These are phyloP conservation scores for Rhizomucor pusillus DNA, from an alignment of 371 early-diverging fungal species.

Conservation along the genomic window DNA sequence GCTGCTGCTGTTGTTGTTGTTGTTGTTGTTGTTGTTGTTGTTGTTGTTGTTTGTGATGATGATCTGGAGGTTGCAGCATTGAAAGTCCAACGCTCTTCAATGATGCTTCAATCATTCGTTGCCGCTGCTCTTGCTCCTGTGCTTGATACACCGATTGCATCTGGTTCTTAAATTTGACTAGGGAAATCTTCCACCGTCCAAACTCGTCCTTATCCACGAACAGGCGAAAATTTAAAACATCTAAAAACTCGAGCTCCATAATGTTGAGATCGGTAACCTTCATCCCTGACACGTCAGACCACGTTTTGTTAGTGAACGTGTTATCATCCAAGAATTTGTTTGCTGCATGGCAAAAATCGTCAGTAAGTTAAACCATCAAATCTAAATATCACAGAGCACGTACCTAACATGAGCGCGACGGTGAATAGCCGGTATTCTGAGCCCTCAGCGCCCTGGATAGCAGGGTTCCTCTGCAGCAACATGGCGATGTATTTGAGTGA, in stretches of 20 bases:
- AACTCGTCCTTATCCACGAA: constrained; percentile 62
- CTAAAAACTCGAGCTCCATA: constrained; percentile 71
- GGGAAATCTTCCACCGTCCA: constrained; percentile 35
- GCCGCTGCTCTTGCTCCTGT: constrained; percentile 39
- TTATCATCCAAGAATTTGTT: constrained; percentile 71
- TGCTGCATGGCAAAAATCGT: constrained; percentile 24
- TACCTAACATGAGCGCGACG: constrained; percentile 72
- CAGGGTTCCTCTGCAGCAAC: constrained; percentile 58
- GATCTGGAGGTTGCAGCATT: constrained; percentile 13
- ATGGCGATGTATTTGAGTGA: constrained; percentile 64
- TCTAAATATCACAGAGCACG: not conserved
- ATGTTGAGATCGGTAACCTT: constrained; percentile 63
- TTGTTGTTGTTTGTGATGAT: constrained; percentile 16
- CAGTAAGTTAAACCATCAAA: not conserved
- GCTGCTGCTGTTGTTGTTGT: constrained; percentile 20
- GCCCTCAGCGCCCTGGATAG: constrained; percentile 65
- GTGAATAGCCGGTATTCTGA: constrained; percentile 79
- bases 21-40: constrained; percentile 14
- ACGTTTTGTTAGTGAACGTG: constrained; percentile 70
- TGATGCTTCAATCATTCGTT: constrained; percentile 39
- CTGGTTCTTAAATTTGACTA: constrained; percentile 37
- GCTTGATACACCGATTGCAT: constrained; percentile 28
- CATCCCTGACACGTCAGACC: constrained; percentile 69
- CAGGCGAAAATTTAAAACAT: constrained; percentile 56
- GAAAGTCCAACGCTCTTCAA: constrained; percentile 36